phyloP scores from a whole-genome alignment of 2,329 filamentous ascomycete genomes.

The Pyrenophora seminiperda region DNA sequence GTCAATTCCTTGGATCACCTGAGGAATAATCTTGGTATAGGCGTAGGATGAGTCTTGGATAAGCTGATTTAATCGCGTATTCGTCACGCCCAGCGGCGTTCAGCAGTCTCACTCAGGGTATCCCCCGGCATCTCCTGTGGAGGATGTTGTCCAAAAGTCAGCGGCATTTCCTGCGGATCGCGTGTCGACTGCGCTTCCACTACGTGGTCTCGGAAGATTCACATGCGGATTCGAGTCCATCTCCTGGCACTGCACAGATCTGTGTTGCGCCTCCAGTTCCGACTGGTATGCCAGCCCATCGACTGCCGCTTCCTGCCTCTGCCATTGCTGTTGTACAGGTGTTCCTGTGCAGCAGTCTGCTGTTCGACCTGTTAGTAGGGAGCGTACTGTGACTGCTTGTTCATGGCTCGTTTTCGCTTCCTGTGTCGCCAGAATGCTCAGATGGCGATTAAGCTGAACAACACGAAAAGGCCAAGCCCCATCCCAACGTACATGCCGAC shows the following conservation, averaged over 20 bases:
- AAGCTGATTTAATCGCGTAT: neutral
- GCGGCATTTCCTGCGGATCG: conserved; percentile 8
- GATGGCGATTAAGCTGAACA: conserved; percentile 1
- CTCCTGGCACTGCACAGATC: conserved; percentile 1
- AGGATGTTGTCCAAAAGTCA: neutral
- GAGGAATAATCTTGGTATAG: neutral
- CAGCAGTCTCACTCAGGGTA: neutral
- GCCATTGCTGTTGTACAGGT: neutral
- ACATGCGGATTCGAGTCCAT: neutral
- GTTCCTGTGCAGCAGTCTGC: neutral
- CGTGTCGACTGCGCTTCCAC: neutral
- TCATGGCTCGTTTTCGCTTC: conserved; percentile 5
- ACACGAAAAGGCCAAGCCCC: conserved; percentile 4
- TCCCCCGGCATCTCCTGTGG: neutral
- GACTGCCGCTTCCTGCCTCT: neutral
- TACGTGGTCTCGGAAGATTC: neutral
- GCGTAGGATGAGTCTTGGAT: neutral
- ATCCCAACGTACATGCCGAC: conserved; percentile 2
- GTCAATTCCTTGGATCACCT: conserved; percentile 2
- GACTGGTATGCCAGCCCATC: conserved; percentile 5
- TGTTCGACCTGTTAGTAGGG: neutral
- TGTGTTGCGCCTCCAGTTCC: conserved; percentile 2
- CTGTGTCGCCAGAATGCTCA: conserved; percentile 5
- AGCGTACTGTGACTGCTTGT: conserved; percentile 1
- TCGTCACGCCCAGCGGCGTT: neutral